Conservation (phyloP, 1,284 basidiomycete genomes). For the Fistulinella staudtii region DNA sequence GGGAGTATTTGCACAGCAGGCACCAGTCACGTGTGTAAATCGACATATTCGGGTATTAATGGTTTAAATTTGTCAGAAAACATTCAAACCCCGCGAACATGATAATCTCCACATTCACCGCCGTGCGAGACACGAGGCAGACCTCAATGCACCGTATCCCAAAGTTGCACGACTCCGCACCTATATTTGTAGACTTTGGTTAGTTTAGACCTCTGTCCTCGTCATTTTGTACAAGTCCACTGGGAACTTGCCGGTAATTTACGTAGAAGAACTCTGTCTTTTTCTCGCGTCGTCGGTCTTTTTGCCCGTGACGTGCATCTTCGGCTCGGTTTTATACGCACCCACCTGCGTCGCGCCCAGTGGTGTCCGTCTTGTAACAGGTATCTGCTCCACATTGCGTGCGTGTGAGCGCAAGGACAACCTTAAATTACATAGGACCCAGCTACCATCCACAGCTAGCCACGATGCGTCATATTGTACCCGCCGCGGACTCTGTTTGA, state of each 20-base stretch:
- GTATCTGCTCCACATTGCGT: too few species aligned
- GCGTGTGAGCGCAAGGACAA: too few species aligned
- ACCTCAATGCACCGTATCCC: too few species aligned
- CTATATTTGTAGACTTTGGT: too few species aligned
- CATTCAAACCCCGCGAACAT: slow-evolving; percentile 22
- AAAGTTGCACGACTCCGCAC: too few species aligned
- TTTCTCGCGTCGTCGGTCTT: background rate
- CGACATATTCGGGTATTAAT: slow-evolving; percentile 19
- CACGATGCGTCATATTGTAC: background rate
- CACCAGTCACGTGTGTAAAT: slow-evolving; percentile 29
- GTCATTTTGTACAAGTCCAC: background rate
- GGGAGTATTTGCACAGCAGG: slow-evolving; percentile 25
- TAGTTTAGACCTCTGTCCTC: too few species aligned
- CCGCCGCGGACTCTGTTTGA: slow-evolving; percentile 1
- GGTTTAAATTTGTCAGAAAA: slow-evolving; percentile 14
- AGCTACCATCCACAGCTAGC: too few species aligned
- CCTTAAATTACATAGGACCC: too few species aligned
- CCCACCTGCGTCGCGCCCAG: too few species aligned
- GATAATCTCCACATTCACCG: slow-evolving; percentile 12
- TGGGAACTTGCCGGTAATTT: slow-evolving; percentile 6
- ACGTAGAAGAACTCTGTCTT: slow-evolving; percentile 8
- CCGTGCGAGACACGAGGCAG: background rate
- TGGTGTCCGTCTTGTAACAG: background rate
- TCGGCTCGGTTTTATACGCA: background rate
- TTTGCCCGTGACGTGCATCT: background rate